These are phyloP conservation scores for Clarireedia homoeocarpa DNA, from an alignment of 2,329 filamentous ascomycete species.

Conservation along the genomic window DNA sequence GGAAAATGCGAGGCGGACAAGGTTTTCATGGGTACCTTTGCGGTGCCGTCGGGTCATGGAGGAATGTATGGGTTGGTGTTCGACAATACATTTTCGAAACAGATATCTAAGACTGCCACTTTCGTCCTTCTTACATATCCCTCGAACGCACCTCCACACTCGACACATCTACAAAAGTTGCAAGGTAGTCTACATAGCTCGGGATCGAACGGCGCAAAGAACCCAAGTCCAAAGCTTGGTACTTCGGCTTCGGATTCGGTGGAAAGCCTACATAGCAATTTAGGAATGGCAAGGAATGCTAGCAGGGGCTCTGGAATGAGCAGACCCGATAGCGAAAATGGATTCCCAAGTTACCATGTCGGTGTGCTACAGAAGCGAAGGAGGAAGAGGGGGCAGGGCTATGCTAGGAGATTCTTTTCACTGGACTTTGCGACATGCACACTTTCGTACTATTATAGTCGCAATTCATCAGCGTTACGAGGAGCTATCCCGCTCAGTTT, in stretches of 20 bases:
- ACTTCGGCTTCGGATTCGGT: slow-evolving; percentile 45
- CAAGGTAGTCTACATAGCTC: slow-evolving; percentile 29
- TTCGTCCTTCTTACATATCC: slow-evolving; percentile 93
- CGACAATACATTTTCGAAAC: slow-evolving; percentile 98
- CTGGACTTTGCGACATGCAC: slow-evolving; percentile 92
- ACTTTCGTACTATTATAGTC: slow-evolving; percentile 91
- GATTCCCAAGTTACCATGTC: slow-evolving; percentile 59
- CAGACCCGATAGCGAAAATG: slow-evolving; percentile 40
- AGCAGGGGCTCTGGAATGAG: slow-evolving; percentile 44
- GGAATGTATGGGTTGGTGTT: slow-evolving; percentile 97
- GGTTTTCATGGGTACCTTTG: slow-evolving; percentile 82
- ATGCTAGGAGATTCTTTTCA: slow-evolving; percentile 89
- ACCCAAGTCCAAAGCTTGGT: slow-evolving; percentile 39
- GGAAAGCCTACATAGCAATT: slow-evolving; percentile 52
- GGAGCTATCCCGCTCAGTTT: slow-evolving; percentile 88
- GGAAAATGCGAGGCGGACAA: slow-evolving; percentile 96
- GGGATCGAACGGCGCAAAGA: slow-evolving; percentile 40
- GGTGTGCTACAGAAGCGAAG: slow-evolving; percentile 83
- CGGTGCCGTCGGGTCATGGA: slow-evolving; percentile 64
- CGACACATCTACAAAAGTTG: slow-evolving; percentile 58
- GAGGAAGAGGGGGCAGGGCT: slow-evolving; percentile 88
- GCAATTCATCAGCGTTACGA: slow-evolving; percentile 83
- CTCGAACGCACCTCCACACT: slow-evolving; percentile 69
- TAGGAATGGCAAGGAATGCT: slow-evolving; percentile 14
- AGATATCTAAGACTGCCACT: slow-evolving; percentile 86